These are phyloP conservation scores for Annulohypoxylon moriforme DNA, from an alignment of 495 filamentous ascomycete genomes.

Conservation along the genomic window DNA sequence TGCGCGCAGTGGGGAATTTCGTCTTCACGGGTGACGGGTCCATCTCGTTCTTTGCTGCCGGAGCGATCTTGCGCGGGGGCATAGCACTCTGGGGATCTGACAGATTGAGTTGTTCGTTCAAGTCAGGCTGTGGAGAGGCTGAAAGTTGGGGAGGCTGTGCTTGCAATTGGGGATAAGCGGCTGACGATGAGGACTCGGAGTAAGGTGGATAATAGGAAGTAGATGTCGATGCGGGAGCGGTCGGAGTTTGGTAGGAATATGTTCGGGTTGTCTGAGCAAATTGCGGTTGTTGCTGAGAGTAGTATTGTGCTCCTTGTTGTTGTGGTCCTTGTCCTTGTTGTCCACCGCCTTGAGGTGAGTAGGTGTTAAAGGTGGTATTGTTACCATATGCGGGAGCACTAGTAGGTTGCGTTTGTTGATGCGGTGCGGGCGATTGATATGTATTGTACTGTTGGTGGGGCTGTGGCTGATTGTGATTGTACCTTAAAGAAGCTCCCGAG, in stretches of 20 bases:
- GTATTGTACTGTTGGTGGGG: conserved; percentile 38
- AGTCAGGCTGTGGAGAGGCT: conserved; percentile 37
- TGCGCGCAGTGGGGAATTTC: conserved; percentile 96
- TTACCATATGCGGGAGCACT: conserved; percentile 38
- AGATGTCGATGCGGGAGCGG: conserved; percentile 1
- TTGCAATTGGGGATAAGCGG: conserved; percentile 31
- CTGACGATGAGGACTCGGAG: conserved; percentile 30
- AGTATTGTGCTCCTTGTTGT: conserved; percentile 31
- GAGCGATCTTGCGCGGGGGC: conserved; percentile 57
- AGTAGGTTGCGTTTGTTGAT: conserved; percentile 28
- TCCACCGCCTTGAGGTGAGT: conserved; percentile 23
- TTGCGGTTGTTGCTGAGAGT: conserved; percentile 32
- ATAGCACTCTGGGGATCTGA: conserved; percentile 47
- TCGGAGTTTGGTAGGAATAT: conserved; percentile 31
- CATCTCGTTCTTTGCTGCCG: conserved; percentile 45
- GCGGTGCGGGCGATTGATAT: conserved; percentile 40
- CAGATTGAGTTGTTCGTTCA: conserved; percentile 36
- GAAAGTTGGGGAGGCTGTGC: conserved; percentile 27
- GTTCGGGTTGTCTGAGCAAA: conserved; percentile 27
- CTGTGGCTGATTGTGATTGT: conserved; percentile 36
- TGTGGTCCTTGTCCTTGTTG: conserved; percentile 23
- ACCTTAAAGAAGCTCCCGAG: conserved; percentile 30
- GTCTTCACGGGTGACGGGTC: conserved; percentile 82
- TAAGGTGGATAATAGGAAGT: conserved; percentile 38
- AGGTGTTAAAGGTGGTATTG: conserved; percentile 38